These are phyloP conservation scores for Pseudopithomyces maydicus DNA, from an alignment of 2,329 filamentous ascomycete genomes.

Conservation along the genomic window DNA sequence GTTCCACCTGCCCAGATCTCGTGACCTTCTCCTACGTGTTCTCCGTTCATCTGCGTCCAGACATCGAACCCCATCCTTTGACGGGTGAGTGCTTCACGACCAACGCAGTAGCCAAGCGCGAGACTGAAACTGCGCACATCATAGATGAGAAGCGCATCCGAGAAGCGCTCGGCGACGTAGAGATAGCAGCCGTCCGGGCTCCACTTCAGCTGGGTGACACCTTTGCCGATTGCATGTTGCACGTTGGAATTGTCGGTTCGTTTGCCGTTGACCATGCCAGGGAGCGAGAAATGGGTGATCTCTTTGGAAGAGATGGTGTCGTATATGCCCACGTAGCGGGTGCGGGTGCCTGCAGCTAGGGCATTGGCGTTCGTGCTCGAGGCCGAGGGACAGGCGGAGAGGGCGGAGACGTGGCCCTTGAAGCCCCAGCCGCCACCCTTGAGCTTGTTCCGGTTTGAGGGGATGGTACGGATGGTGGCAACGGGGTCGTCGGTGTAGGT, in stretches of 20 bases:
- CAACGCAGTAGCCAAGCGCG: slow-evolving; percentile 55
- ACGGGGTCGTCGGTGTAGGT: slow-evolving; percentile 53
- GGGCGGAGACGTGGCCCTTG: slow-evolving; percentile 60
- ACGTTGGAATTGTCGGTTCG: slow-evolving; percentile 10
- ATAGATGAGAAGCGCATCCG: slow-evolving; percentile 61
- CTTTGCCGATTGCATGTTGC: slow-evolving; percentile 47
- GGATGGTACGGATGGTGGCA: slow-evolving; percentile 51
- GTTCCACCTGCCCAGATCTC: slow-evolving; percentile 65
- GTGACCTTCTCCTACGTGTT: slow-evolving; percentile 36
- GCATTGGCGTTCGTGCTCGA: slow-evolving; percentile 49
- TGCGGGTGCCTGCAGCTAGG: slow-evolving; percentile 62
- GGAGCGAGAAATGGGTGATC: slow-evolving; percentile 57
- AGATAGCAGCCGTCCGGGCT: slow-evolving; percentile 63
- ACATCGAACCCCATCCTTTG: slow-evolving; percentile 64
- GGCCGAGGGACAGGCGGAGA: slow-evolving; percentile 47
- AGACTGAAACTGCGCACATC: slow-evolving; percentile 62
- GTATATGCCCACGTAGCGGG: slow-evolving; percentile 62
- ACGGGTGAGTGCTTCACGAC: slow-evolving; percentile 53
- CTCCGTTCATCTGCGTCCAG: slow-evolving; percentile 36
- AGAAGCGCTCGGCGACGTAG: slow-evolving; percentile 62
- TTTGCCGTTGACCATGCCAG: slow-evolving; percentile 18
- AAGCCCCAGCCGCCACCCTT: slow-evolving; percentile 55
- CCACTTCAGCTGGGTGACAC: slow-evolving; percentile 63
- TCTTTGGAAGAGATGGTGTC: slow-evolving; percentile 56
- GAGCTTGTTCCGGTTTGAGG: slow-evolving; percentile 49